phyloP scores from a whole-genome alignment of 1,284 basidiomycete species.

The Pseudozyma pruni region DNA sequence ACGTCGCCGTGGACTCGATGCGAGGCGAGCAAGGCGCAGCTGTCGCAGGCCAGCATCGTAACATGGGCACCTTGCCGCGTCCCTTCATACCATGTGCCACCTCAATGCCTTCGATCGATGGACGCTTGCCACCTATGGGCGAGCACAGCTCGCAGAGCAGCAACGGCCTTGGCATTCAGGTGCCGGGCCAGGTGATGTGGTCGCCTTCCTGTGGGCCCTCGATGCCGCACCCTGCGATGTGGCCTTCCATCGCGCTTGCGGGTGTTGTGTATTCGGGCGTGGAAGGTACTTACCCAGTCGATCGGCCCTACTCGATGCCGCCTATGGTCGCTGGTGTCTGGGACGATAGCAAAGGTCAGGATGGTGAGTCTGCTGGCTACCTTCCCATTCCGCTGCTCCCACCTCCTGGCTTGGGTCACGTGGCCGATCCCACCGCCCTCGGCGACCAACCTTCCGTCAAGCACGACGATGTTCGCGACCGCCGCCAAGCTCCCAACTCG shows the following conservation, averaged over 20 bases:
- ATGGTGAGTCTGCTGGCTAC: constrained; percentile 2
- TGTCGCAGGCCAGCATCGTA: background rate
- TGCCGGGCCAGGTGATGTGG: constrained; percentile 10
- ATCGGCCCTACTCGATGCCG: background rate
- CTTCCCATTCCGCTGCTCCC: constrained; percentile 15
- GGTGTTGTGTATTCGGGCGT: constrained; percentile 7
- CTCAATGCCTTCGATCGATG: constrained; percentile 2
- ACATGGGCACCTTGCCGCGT: constrained; percentile 1
- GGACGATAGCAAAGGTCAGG: constrained; percentile 1
- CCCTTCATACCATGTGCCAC: constrained; percentile 4
- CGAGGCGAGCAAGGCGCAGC: constrained; percentile 15
- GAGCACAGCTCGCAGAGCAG: background rate
- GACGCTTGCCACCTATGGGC: background rate
- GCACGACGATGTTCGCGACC: background rate
- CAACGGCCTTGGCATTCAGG: constrained; percentile 12
- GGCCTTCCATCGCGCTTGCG: background rate
- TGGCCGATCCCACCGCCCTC: background rate
- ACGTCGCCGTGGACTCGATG: background rate
- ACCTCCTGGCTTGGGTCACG: constrained; percentile 7
- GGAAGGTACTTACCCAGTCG: constrained; percentile 6
- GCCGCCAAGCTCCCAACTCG: background rate
- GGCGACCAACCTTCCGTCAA: background rate
- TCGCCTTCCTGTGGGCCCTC: background rate
- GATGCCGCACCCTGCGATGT: background rate
- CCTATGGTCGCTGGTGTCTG: background rate